Base-by-base conservation (phyloP, 2,329 filamentous ascomycete species). In the Beauveria caledonica region DNA sequence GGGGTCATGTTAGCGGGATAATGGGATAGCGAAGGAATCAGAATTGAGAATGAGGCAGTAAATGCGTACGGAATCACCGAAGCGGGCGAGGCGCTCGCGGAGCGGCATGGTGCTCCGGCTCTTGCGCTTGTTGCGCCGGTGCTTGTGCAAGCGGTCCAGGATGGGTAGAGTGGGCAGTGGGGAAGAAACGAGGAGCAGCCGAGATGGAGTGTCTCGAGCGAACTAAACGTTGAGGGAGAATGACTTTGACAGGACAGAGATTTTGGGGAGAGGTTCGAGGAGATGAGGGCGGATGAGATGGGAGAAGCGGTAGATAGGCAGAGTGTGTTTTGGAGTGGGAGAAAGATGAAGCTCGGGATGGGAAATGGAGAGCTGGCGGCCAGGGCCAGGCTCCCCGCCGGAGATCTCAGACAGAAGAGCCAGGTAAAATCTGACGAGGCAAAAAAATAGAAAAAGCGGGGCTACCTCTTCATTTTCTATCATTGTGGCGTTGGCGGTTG, bases 21-120 rank as follows among this genome's bases (percentile, higher is more conserved):
- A n/a, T 19, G 27, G 15, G 17, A n/a, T 17, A 27, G 29, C 25
- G 17, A 19, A n/a, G 17, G 19, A 62, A 62, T 69, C 10, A 21
- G 10, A 21, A 45, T 46, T 19, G 11, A 7, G 3, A 33, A 19
- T 21, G 11, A 52, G 9, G 54, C 36, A 23, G 39, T 36, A 23
- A 10, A 25, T 7, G 29, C 76, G 68, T 73, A 78, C 76, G 64
- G 76, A 73, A 65, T 79, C 77, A 68, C 77, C 77, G 63, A 79
- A 76, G 55, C 77, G 77, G 57, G 76, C 76, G 70, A 79, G 74
- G 59, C 72, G 72, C 64, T 75, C 70, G 58, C 73, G 69, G 62
- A 76, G 73, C 23, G 73, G 72, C 73, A 76, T 75, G 61, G 65
- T 73, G 53, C 59, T 58, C 51, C 65, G 64, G 44, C 64, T 59